Evolutionary conservation across 2,329 filamentous ascomycete genomes (phyloP), one percentile per base, ranked within the genome.

Genomic region (Colletotrichum incanum): DNA sequence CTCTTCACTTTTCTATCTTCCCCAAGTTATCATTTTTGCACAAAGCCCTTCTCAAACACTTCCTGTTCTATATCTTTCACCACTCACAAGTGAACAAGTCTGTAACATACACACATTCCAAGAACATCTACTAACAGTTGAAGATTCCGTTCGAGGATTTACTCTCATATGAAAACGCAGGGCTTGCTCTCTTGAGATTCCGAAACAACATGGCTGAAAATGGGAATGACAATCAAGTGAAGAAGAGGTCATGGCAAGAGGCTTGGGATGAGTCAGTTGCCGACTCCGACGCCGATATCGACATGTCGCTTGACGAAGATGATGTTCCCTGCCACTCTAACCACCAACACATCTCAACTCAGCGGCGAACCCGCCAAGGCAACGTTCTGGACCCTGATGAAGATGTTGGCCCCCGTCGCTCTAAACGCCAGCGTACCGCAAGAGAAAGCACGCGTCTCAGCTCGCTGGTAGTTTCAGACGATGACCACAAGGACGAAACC

Each of bases 71-170:
- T 28, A 2, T 37, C 18, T 14, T 56, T 18, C 23, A 23, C 37
- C 11, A 59, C 5, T 5, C 9, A n/a, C 20, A 23, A 59, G 14
- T 49, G 3, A 31, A 18, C 59, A 18, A n/a, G 16, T 34, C 6
- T 49, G 26, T 52, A 9, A 20, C 8, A 26, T 49, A 7, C 34
- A 37, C 54, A 14, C 18, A 37, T 23, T 45, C 1, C 3, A 14
- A 54, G 43, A 59, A 7, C 55, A 9, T 28, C 5, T 20, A 47
- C 66, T 64, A 50, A 69, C 26, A 8, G 16, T 20, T 31, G 5
- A 56, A 73, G 72, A 60, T 74, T n/a, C 31, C 70, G 4, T 59
- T 69, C 18, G 61, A 61, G 37, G 65, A 74, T 31, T 41, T 74
- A 3, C 16, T 66, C 20, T 41, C 28, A 23, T 69, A 69, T 56